These are phyloP conservation scores for Bimuria novae-zelandiae DNA, from an alignment of 2,329 filamentous ascomycete genomes.

Conservation along the genomic window DNA sequence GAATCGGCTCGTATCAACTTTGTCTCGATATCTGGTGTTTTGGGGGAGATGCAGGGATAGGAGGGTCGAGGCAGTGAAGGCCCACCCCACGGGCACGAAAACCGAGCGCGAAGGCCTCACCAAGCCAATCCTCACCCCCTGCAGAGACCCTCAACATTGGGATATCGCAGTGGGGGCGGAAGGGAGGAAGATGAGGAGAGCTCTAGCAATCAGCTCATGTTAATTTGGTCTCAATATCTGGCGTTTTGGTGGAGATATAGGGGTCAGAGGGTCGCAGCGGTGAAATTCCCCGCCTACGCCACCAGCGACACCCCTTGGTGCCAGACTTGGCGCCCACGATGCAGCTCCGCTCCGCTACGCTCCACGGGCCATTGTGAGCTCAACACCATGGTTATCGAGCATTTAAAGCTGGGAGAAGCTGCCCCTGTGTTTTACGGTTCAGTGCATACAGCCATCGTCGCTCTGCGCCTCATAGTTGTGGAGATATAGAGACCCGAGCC, in stretches of 20 bases:
- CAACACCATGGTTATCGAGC: background rate
- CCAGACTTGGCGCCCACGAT: background rate
- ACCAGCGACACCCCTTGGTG: background rate
- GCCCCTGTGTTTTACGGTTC: background rate
- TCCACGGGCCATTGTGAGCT: background rate
- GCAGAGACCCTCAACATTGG: background rate
- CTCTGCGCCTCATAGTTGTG: background rate
- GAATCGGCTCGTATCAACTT: background rate
- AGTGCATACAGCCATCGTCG: background rate
- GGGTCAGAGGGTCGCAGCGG: background rate
- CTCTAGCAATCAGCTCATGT: background rate
- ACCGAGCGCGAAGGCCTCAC: constrained; percentile 1
- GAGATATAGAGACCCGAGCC: background rate
- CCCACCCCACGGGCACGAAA: background rate
- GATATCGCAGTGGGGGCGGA: background rate
- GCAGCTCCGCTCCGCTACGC: background rate
- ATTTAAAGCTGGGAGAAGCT: background rate
- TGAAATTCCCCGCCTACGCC: background rate
- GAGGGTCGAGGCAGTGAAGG: too few relatives aligned
- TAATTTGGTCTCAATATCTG: background rate
- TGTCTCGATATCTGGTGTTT: background rate
- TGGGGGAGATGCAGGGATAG: background rate
- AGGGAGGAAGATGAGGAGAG: background rate
- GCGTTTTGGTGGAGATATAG: constrained; percentile 2
- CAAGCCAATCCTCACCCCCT: background rate